Evolutionary conservation across 352 stramenopile species (phyloP).

Genomic region (Phytophthora cryptogea): DNA sequence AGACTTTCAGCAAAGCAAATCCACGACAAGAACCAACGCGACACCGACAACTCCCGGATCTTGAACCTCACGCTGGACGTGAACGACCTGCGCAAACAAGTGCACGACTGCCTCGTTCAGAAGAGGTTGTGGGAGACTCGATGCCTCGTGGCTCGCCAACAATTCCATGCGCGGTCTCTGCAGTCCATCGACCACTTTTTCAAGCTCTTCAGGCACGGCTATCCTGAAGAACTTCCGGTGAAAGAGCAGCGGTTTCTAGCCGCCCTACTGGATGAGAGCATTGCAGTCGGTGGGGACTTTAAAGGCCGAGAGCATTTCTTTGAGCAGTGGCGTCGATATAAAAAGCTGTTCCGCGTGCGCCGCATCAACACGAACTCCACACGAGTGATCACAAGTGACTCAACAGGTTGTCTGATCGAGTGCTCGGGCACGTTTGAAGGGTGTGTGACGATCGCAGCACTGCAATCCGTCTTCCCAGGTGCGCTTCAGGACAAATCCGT

Average conservation of each 20-base stretch:
- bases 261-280: conserved; percentile 16
- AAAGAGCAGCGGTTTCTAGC: conserved; percentile 26
- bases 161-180: conserved; percentile 23
- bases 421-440: conserved; percentile 25
- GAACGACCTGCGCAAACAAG: conserved; percentile 26
- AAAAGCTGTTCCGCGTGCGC: conserved; percentile 31
- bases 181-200: conserved; percentile 29
- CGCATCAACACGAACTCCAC: conserved; percentile 12
- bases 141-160: conserved; percentile 14
- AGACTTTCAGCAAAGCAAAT: not conserved
- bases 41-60: conserved; percentile 19
- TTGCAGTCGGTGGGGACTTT: conserved; percentile 16
- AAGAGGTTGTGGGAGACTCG: conserved; percentile 19
- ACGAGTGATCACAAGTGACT: conserved; percentile 19
- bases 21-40: conserved; percentile 14
- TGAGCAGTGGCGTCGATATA: conserved; percentile 47
- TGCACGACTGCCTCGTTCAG: conserved; percentile 15
- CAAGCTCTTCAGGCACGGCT: conserved; percentile 23
- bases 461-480: conserved; percentile 22
- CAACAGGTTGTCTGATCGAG: conserved; percentile 21
- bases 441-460: conserved; percentile 6
- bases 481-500: conserved; percentile 11
- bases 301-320: conserved; percentile 31
- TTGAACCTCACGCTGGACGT: conserved; percentile 32
- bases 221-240: conserved; percentile 7